A percentile compares a stretch with the other conserved stretches of the same genome.
These are phyloP conservation scores for Heritiera fomes DNA, from an alignment of 345 rosid species.

Conservation along the genomic window DNA sequence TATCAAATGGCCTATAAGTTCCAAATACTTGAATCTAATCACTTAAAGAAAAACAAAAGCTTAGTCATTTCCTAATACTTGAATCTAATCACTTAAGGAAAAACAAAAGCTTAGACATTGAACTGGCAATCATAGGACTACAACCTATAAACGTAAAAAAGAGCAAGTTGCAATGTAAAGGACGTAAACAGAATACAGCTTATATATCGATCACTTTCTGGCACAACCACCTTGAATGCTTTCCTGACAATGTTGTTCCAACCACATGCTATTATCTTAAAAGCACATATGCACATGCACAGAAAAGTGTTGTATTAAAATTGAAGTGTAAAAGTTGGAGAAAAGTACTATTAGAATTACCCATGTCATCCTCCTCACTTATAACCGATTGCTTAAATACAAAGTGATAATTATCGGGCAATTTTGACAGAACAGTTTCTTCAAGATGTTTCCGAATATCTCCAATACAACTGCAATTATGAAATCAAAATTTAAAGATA, in stretches of 20 bases:
- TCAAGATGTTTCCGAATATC: slow-evolving; percentile 65
- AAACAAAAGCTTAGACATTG: not conserved
- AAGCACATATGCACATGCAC: not conserved
- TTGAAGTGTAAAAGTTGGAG: not conserved
- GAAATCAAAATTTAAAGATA: not conserved
- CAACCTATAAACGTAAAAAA: not conserved
- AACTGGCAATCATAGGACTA: not conserved
- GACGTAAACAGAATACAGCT: not conserved
- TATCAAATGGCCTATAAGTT: not conserved
- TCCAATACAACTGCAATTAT: slow-evolving; percentile 50
- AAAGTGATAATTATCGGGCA: slow-evolving; percentile 80
- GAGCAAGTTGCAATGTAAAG: no score
- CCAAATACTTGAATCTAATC: not conserved
- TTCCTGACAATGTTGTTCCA: not conserved
- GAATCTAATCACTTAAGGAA: not conserved
- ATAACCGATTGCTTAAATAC: slow-evolving; percentile 71
- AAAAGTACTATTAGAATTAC: slow-evolving; percentile 31
- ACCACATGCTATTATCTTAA: not conserved
- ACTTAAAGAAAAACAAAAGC: not conserved
- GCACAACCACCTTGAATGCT: not conserved
- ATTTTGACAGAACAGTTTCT: slow-evolving; percentile 64
- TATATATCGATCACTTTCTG: not conserved
- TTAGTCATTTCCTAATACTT: not conserved
- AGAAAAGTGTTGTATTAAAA: not conserved
- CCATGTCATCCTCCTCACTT: slow-evolving; percentile 86